A percentile compares a stretch with the other conserved stretches of the same genome.
Evolutionary conservation across 73 alveolate species (phyloP).

Genomic region (Paramecium tetraurelia): DNA sequence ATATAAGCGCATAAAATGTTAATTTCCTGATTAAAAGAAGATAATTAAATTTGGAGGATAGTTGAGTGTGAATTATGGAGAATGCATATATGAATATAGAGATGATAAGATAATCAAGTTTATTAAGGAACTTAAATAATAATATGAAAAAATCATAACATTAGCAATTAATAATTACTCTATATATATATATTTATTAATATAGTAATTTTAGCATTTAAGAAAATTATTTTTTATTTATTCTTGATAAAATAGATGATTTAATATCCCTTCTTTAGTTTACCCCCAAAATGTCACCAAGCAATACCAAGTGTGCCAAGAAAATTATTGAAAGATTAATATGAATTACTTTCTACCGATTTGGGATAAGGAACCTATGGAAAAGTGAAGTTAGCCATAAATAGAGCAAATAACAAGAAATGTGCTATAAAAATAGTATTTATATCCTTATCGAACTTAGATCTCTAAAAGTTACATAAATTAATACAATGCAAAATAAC

Average conservation of each 20-base stretch:
- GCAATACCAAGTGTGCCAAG: neutral
- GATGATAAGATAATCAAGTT: neutral
- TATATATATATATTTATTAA: neutral
- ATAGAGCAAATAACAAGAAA: neutral
- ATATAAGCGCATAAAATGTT: too few relatives aligned
- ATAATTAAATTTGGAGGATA: too few relatives aligned
- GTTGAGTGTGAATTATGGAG: too few relatives aligned
- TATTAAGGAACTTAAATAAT: neutral
- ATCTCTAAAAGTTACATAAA: neutral
- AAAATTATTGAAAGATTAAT: slow-evolving; percentile 13
- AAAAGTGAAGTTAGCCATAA: neutral
- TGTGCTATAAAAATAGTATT: slow-evolving; percentile 26
- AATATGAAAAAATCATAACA: neutral
- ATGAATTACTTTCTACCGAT: neutral
- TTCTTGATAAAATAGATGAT: neutral
- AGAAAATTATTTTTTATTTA: neutral
- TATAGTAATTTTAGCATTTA: neutral
- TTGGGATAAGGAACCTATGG: slow-evolving; percentile 26
- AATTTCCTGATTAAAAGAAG: too few relatives aligned
- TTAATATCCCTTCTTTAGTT: neutral
- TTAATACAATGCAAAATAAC: neutral
- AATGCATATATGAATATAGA: too few relatives aligned
- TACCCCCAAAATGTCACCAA: neutral
- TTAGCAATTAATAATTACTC: neutral
- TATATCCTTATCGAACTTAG: neutral